Conservation (phyloP, 2,329 filamentous ascomycete species). For the Ophiocordyceps camponoti-leonardi region DNA sequence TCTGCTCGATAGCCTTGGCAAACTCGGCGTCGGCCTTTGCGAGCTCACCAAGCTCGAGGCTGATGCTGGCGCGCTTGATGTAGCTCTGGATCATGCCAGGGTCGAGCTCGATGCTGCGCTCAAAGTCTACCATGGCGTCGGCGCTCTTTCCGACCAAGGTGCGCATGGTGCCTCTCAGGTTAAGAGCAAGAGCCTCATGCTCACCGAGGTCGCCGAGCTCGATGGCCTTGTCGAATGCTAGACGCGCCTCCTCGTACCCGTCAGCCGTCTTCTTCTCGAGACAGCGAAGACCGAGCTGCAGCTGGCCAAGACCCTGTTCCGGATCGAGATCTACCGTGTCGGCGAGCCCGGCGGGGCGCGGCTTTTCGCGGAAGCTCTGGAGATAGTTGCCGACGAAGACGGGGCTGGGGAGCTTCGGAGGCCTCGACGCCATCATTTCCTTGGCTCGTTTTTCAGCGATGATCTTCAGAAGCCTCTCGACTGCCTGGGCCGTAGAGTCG, state of each 20-base stretch:
- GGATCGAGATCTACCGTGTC: constrained; percentile 63
- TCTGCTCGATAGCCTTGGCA: constrained; percentile 65
- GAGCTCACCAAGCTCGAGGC: constrained; percentile 77
- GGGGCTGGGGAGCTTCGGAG: constrained; percentile 77
- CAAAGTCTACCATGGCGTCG: constrained; percentile 67
- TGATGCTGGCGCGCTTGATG: constrained; percentile 97
- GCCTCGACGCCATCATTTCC: constrained; percentile 71
- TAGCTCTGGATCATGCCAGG: constrained; percentile 85
- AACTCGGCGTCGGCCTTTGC: constrained; percentile 83
- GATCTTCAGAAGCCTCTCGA: constrained; percentile 89
- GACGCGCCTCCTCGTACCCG: constrained; percentile 75
- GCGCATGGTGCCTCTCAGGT: constrained; percentile 90
- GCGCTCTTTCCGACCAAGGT: constrained; percentile 82
- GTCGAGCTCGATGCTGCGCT: constrained; percentile 84
- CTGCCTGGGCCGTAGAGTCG: constrained; percentile 70
- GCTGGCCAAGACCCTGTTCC: constrained; percentile 65
- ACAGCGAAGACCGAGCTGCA: constrained; percentile 67
- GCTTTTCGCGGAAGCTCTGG: constrained; percentile 84
- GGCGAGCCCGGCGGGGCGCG: constrained; percentile 65
- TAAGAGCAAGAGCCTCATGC: constrained; percentile 81
- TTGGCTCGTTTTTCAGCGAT: constrained; percentile 91
- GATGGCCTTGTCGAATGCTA: constrained; percentile 74
- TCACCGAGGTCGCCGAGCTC: constrained; percentile 66
- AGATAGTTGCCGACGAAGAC: constrained; percentile 98
- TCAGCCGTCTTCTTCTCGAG: constrained; percentile 78